Evolutionary conservation across 2,329 filamentous ascomycete species (phyloP).

Genomic region (Aspergillus fumigatiaffinis): DNA sequence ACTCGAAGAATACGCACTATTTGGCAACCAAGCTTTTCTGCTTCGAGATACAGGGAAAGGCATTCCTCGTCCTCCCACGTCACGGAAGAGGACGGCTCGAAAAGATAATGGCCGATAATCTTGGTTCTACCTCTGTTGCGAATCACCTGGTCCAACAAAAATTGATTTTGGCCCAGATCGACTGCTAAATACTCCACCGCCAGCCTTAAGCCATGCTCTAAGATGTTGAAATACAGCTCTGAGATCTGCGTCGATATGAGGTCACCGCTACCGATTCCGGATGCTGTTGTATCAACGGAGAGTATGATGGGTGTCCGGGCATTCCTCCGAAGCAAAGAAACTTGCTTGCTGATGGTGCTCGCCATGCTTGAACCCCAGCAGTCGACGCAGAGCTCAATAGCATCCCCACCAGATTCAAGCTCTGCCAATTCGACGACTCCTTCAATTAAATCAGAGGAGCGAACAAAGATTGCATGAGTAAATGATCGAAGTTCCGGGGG

Average conservation of each 20-base stretch:
- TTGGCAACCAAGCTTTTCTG: constrained; percentile 35
- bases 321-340: constrained; percentile 55
- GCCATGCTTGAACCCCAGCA: constrained; percentile 51
- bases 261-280: constrained; percentile 11
- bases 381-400: constrained; percentile 59
- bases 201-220: constrained; percentile 38
- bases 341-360: constrained; percentile 51
- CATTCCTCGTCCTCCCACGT: constrained; percentile 35
- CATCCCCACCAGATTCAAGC: constrained; percentile 57
- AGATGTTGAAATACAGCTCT: constrained; percentile 31
- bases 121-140: constrained; percentile 37
- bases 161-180: constrained; percentile 31
- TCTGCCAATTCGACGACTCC: constrained; percentile 44
- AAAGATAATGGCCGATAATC: constrained; percentile 37
- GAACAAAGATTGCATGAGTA: constrained; percentile 39
- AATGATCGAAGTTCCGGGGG: constrained; percentile 55
- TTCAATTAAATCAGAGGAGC: constrained; percentile 32
- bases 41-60: constrained; percentile 31
- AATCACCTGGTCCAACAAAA: constrained; percentile 24
- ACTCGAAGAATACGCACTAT: constrained; percentile 37
- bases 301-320: constrained; percentile 56
- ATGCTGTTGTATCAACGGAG: constrained; percentile 44
- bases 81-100: constrained; percentile 25
- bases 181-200: constrained; percentile 40
- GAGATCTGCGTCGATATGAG: constrained; percentile 5